A percentile compares a stretch with the other conserved stretches of the same genome.
phyloP scores from a whole-genome alignment of 352 stramenopile species.

The Thalassiosira ordinaria region DNA sequence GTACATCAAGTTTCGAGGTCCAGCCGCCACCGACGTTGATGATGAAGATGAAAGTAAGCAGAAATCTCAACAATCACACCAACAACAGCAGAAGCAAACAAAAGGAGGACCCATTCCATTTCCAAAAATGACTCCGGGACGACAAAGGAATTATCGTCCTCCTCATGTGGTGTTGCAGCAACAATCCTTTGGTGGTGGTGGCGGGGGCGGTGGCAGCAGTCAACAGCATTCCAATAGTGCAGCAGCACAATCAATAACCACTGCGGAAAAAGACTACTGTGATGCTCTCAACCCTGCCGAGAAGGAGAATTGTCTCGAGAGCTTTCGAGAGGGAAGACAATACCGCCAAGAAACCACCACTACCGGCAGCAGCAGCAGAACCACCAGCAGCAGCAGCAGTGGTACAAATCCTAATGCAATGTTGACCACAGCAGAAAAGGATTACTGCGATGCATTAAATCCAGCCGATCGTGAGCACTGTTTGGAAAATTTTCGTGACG shows the following conservation, averaged over 20 bases:
- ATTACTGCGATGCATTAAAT: constrained; percentile 12
- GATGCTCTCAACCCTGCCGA: too few species aligned
- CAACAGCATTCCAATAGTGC: too few species aligned
- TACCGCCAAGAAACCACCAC: too few species aligned
- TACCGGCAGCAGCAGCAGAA: neutral
- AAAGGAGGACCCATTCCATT: constrained; percentile 4
- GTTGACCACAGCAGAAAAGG: too few species aligned
- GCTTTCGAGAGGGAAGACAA: too few species aligned
- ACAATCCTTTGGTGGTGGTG: too few species aligned
- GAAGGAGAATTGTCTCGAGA: too few species aligned
- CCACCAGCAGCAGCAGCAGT: neutral
- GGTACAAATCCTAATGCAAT: too few species aligned
- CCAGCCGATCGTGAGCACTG: constrained; percentile 21
- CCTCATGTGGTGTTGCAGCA: constrained; percentile 21
- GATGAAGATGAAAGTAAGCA: too few species aligned
- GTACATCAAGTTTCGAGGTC: constrained; percentile 22
- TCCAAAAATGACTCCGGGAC: constrained; percentile 34
- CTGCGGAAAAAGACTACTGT: too few species aligned
- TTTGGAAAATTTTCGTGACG: constrained; percentile 52
- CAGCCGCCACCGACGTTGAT: neutral
- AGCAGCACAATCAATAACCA: too few species aligned
- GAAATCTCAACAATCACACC: constrained; percentile 6
- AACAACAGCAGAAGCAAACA: constrained; percentile 1
- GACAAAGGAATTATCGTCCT: constrained; percentile 28
- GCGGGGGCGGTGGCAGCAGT: too few species aligned